Percentiles rank a stretch among this genome's conserved stretches.
Evolutionary conservation across 2,329 filamentous ascomycete species (phyloP).

Genomic region (Xylariales sp.): DNA sequence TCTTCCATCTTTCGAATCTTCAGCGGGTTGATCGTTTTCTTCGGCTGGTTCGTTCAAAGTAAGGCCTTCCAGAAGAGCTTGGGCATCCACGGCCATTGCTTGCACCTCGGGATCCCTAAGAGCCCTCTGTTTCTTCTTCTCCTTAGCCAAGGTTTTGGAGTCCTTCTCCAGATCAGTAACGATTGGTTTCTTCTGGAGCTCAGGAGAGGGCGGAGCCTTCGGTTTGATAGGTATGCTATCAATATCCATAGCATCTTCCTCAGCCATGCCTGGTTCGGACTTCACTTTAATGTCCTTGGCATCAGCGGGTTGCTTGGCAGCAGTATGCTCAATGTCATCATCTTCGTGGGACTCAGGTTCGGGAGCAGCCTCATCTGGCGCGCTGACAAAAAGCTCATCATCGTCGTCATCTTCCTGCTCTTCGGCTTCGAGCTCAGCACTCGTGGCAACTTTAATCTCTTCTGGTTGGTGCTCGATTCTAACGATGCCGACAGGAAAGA

Average conservation of each 20-base stretch:
- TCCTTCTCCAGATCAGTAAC: slow-evolving; percentile 11
- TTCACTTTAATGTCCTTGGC: slow-evolving; percentile 29
- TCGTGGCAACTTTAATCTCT: slow-evolving; percentile 49
- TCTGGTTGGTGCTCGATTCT: slow-evolving; percentile 50
- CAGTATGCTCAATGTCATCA: slow-evolving; percentile 39
- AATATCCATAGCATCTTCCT: slow-evolving; percentile 32
- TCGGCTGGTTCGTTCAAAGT: slow-evolving; percentile 20
- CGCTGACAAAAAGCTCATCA: slow-evolving; percentile 42
- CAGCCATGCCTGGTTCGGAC: slow-evolving; percentile 33
- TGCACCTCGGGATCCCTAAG: slow-evolving; percentile 23
- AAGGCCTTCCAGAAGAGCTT: slow-evolving; percentile 26
- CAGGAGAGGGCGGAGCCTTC: slow-evolving; percentile 25
- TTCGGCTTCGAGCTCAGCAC: slow-evolving; percentile 53
- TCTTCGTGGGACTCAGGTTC: slow-evolving; percentile 25
- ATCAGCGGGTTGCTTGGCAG: slow-evolving; percentile 17
- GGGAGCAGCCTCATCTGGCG: slow-evolving; percentile 21
- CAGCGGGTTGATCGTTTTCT: slow-evolving; percentile 11
- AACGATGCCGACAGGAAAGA: slow-evolving; percentile 52
- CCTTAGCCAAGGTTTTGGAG: slow-evolving; percentile 19
- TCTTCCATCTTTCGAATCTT: slow-evolving; percentile 40
- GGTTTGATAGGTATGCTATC: slow-evolving; percentile 33
- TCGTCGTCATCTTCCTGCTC: slow-evolving; percentile 41
- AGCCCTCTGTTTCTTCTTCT: slow-evolving; percentile 23
- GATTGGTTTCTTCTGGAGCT: slow-evolving; percentile 25
- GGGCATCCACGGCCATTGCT: slow-evolving; percentile 18